Base-by-base conservation (phyloP, 495 filamentous ascomycete genomes). In the Xylaria scruposa region DNA sequence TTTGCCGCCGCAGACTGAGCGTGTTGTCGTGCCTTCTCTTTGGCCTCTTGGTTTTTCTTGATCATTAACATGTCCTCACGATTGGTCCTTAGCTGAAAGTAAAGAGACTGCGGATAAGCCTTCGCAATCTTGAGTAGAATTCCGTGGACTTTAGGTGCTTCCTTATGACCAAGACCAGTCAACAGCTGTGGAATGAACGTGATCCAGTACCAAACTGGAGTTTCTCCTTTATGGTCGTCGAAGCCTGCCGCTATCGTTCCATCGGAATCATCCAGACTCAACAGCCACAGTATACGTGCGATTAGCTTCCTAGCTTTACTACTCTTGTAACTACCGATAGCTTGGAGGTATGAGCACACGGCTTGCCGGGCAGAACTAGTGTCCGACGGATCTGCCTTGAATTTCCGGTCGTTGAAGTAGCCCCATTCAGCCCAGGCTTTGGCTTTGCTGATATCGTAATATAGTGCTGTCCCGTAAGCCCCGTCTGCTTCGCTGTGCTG, bases 401-500 rank as follows among this genome's bases (percentile, higher is more conserved):
- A 99, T 46, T 94, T 90, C 65, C 91, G 89, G 78, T 99, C 97
- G 78, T 96, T 98, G 84, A 97, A 99, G 76, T 95, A 93, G 58
- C 95, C 97, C 97, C 97, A 99, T 82, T 98, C 97, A 69, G 96
- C 95, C 97, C 97, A 99, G 6, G 97, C 97, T 81, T 99, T 99
- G 0, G 96, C 91, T 40, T 97, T 89, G 72, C 93, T 92, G 75
- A 99, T 91, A 75, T 99, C 97, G 73, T 95, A 97, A 81, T 94
- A 97, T 29, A 99, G 83, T 2, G 97, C 97, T 51, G 93, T 93
- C 51, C 97, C 95, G 79, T 96, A 99, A 5, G 97, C 96, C 68
- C 92, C 91, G 75, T 97, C 93, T 7, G 96, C 94, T 67, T 98
- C 97, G 17, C 92, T 90, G 76, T 93, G 92, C 72, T 97, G 90